Base-by-base conservation (phyloP, 148 eudicot genomes). In the Arctostaphylos glauca region DNA sequence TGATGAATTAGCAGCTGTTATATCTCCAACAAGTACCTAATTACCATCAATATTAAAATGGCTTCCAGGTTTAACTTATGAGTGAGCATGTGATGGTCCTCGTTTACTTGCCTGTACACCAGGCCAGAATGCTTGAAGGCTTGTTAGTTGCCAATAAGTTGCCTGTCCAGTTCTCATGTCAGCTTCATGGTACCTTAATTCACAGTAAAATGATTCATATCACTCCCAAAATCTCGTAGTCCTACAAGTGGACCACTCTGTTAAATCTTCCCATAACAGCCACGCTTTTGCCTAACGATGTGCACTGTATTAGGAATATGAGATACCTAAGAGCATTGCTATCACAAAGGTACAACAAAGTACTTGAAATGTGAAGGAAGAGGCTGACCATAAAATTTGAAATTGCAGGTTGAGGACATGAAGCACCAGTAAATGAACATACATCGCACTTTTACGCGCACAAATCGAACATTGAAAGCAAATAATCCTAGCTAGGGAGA, bases 61-160 rank as follows among this genome's bases (percentile, higher is more conserved):
- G 70, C 41, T 2, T 12, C 84, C 38, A 81, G 25, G 75, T 53
- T 74, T 43, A 72, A 82, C 67, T 19, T n/a, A 9, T 38, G 3
- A 46, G 43, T 0, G 19, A 74, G 46, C 19, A 83, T n/a, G 2
- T 13, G 55, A 84, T 5, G 56, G 52, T 54, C 21, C 3, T 75
- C 50, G 49, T 74, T 86, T 62, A 76, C 86, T 87, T 89, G 83
- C 98, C 93, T 96, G 98, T 75, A 96, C 81, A 78, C 98, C 98
- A 77, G 98, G 98, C 98, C 98, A 96, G 89, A 96, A 96, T 82
- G 98, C 98, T 89, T 96, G 98, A 50, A 96, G 97, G 89, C 98
- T 96, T 2, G 98, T 96, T 82, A 96, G 92, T 84, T 96, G 98
- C 98, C 98, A 96, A 84, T 91, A 87, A 41, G 98, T 96, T 84